Evolutionary conservation across 129 eudicot species (phyloP), one percentile per base, ranked within the genome.

Genomic region (Heracleum sosnowskyi): DNA sequence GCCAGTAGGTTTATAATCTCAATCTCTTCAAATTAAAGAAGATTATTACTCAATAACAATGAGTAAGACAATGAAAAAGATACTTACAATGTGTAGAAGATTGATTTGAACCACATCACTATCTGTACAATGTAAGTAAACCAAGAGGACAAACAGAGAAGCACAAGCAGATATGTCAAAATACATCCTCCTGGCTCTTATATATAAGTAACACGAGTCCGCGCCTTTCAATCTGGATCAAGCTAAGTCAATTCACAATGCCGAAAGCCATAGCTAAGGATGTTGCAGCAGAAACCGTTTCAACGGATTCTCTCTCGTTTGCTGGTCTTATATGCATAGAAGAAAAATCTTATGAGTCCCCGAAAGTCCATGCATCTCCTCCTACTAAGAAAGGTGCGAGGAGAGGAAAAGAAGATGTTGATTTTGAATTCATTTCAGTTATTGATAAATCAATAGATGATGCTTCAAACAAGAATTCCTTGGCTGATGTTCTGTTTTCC

Each of bases 231-330:
- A 66, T 31, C 9, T 29, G 16, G 68, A 66, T 31, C 72, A 66
- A 66, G 3, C 37, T 15, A 42, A 73, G 55, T 39, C 57, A 39
- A 28, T 16, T 28, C 77, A 74, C 5, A 46, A 75, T 76, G 74
- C 29, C 68, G 24, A 83, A 51, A 12, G 55, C 76, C 49, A 75
- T 34, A 70, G 42, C 57, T 11, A 69, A 42, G 7, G 80, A 83
- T 17, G 80, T 31, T 13, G 70, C 83, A 11, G 73, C 39, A 36
- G 82, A 83, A 62, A 26, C 31, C 11, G 47, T 69, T 62, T 83
- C 86, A 1, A 41, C 47, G 26, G 86, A 78, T 49, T 83, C 86
- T 1, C 82, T 83, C 51, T 79, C 86, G 49, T 83, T 83, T 24
- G 29, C 79, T 2, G 73, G 80, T 73, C 76, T 83, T n/a, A 39